Evolutionary conservation across 495 filamentous ascomycete species (phyloP).

Genomic region (Aspergillus sclerotioniger): DNA sequence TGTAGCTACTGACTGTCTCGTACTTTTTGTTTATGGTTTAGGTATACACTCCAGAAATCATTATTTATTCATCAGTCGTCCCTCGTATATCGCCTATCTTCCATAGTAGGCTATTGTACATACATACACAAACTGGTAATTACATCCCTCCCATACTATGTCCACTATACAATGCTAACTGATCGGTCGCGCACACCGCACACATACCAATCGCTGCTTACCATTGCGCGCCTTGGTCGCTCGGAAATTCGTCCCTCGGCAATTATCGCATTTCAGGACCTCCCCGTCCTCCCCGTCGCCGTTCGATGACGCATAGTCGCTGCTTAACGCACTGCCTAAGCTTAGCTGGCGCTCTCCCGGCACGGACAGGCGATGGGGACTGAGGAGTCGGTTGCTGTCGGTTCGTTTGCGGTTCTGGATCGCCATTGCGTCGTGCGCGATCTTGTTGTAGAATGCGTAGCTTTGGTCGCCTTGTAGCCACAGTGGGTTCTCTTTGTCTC

Average conservation of each 20-base stretch:
- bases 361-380: slow-evolving; percentile 25
- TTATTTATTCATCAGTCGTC: slow-evolving; percentile 7
- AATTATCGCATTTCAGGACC: slow-evolving; percentile 48
- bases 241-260: slow-evolving; percentile 52
- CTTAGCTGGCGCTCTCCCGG: slow-evolving; percentile 34
- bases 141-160: background rate
- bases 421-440: slow-evolving; percentile 45
- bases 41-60: background rate
- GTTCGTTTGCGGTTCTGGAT: slow-evolving; percentile 28
- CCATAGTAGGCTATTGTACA: background rate
- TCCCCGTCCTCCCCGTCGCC: slow-evolving; percentile 42
- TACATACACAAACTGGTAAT: background rate
- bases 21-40: too few relatives aligned
- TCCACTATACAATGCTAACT: slow-evolving; percentile 1
- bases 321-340: slow-evolving; percentile 43
- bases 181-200: slow-evolving; percentile 41
- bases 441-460: slow-evolving; percentile 53
- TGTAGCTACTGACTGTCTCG: too few relatives aligned
- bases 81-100: background rate
- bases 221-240: slow-evolving; percentile 45
- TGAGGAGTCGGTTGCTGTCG: slow-evolving; percentile 19
- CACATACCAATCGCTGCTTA: slow-evolving; percentile 53
- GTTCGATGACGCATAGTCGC: slow-evolving; percentile 38
- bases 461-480: slow-evolving; percentile 53
- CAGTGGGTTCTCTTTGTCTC: slow-evolving; percentile 41